Percentiles rank a stretch among this genome's conserved stretches.
Evolutionary conservation across 441 rosid species (phyloP).

Genomic region (Croton setiger): DNA sequence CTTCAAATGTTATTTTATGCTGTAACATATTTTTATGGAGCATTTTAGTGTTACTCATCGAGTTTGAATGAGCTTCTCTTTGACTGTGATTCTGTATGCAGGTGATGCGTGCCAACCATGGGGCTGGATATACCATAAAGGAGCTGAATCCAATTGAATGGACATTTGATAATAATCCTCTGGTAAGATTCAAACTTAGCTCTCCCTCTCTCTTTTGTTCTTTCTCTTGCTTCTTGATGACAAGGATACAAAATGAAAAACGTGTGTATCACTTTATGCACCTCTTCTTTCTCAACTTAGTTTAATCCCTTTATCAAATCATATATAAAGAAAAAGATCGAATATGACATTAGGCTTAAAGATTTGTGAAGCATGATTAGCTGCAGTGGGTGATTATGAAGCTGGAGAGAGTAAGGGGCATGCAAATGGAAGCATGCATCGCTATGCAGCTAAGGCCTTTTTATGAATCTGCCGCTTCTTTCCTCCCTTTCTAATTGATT

Average conservation of each 20-base stretch:
- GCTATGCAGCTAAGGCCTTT: not conserved
- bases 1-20: not conserved
- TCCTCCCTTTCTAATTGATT: not conserved
- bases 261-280: not conserved
- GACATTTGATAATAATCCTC: constrained; percentile 53
- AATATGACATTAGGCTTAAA: not conserved
- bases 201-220: not conserved
- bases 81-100: constrained; percentile 24
- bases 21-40: not conserved
- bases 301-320: not conserved
- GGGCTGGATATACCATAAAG: constrained; percentile 56
- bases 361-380: not conserved
- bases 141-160: constrained; percentile 71
- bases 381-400: not conserved
- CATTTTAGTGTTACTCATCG: not conserved
- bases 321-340: not conserved
- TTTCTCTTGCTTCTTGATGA: not conserved
- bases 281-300: constrained; percentile 2
- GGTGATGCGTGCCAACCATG: constrained; percentile 77
- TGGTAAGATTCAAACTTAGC: constrained; percentile 38
- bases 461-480: not conserved
- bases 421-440: not conserved
- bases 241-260: not conserved
- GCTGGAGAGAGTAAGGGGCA: not conserved
- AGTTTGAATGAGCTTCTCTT: too few relatives aligned